These are phyloP conservation scores for Phytophthora cactorum DNA, from an alignment of 352 stramenopile species.

Conservation along the genomic window DNA sequence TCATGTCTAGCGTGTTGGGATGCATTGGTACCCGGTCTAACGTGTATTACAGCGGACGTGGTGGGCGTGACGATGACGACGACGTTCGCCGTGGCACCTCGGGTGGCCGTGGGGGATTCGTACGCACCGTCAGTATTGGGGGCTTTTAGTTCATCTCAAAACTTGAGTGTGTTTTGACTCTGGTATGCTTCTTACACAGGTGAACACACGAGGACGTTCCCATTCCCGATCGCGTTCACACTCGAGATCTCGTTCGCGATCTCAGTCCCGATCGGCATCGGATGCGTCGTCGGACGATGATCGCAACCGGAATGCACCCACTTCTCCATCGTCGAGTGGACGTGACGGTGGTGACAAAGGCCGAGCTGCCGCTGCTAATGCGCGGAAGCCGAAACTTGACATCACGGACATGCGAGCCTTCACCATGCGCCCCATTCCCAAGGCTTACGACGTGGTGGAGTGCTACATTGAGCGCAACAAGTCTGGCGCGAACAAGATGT, in stretches of 20 bases:
- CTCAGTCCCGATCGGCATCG: conserved; percentile 63
- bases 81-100: conserved; percentile 42
- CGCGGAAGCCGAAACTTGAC: conserved; percentile 83
- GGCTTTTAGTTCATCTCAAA: background rate
- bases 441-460: conserved; percentile 91
- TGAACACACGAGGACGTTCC: conserved; percentile 45
- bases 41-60: conserved; percentile 23
- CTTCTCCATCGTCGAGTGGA: conserved; percentile 49
- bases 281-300: conserved; percentile 73
- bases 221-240: conserved; percentile 49
- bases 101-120: conserved; percentile 20
- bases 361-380: conserved; percentile 32
- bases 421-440: conserved; percentile 83
- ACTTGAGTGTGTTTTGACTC: background rate
- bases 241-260: conserved; percentile 57
- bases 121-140: conserved; percentile 49
- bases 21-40: conserved; percentile 7
- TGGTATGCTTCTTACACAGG: conserved; percentile 22
- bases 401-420: conserved; percentile 86
- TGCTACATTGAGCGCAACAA: conserved; percentile 96
- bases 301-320: conserved; percentile 62
- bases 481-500: conserved; percentile 93
- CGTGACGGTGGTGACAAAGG: conserved; percentile 29
- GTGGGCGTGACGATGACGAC: conserved; percentile 64
- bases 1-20: background rate